Base-by-base conservation (phyloP, 2,329 filamentous ascomycete species). In the Aspergillus neotritici region DNA sequence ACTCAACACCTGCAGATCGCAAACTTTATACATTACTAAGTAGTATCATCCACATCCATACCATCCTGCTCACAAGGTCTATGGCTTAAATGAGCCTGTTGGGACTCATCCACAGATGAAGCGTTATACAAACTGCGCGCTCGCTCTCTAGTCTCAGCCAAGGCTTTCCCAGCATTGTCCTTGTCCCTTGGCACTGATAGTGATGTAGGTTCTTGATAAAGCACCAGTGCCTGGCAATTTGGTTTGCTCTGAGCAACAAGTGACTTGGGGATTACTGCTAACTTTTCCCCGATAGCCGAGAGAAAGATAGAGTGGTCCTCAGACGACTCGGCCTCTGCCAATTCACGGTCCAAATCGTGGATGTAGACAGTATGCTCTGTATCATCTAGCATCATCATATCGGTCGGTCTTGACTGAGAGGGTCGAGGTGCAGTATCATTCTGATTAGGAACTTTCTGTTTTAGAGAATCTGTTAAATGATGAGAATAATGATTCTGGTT, bases 331-430 rank as follows among this genome's bases (percentile, higher is more conserved):
- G 76, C 71, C 51, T 84, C 81, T 11, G 84, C 83, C 36, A 97
- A 78, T 68, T 97, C 91, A 55, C 85, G 85, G 61, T 94, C 89
- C 8, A 98, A 75, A 66, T 94, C 83, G 72, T 90, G 84, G 55
- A 98, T 89, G 74, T 93, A 96, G 47, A 96, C 81, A 60, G 85
- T 87, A 70, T 94, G 77, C 57, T 86, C 86, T 28, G 86, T 84
- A 67, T 95, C 84, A 68, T 97, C 90, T 48, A 97, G 64, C 44
- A 85, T 78, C 91, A 97, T 96, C 44, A 66, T 60, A 54, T 88
- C 84, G 50, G 79, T 70, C 17, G 43, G 34, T 32, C 29, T 14
- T 35, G 42, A 31, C 8, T 34, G 31, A 15, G 7, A 31, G 41
- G 28, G 28, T 25, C 30, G 30, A 42, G 13, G 32, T 30, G 11